Percentiles rank a stretch among this genome's conserved stretches.
phyloP scores from a whole-genome alignment of 805 yeast genomes.

The Sugiyamaella qingdaonensis region DNA sequence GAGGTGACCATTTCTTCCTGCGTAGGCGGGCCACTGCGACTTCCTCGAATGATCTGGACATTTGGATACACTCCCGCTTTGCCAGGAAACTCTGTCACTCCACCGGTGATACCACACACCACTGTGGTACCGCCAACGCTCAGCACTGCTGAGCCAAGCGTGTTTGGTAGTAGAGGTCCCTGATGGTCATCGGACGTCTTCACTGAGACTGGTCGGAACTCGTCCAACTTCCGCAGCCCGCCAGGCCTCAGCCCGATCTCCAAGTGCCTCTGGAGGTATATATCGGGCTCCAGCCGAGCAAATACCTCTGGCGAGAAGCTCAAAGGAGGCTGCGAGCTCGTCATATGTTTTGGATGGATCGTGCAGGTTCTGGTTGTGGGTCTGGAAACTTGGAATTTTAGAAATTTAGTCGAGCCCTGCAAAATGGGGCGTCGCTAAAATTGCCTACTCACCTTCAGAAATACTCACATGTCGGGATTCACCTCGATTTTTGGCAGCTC shows the following conservation, averaged over 20 bases:
- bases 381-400: not conserved
- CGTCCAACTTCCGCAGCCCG: conserved; percentile 58
- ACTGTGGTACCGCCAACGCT: conserved; percentile 70
- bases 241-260: conserved; percentile 69
- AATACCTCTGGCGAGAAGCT: conserved; percentile 76
- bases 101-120: conserved; percentile 43
- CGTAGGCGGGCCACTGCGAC: conserved; percentile 34
- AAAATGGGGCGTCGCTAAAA: no score
- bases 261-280: conserved; percentile 74
- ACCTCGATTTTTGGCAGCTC: conserved; percentile 23
- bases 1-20: conserved; percentile 26
- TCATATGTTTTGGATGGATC: no score
- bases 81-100: conserved; percentile 17
- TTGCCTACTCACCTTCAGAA: not conserved
- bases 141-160: conserved; percentile 65
- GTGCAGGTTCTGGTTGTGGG: no score
- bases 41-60: conserved; percentile 25
- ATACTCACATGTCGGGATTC: conserved; percentile 20
- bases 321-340: not conserved
- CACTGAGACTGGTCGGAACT: conserved; percentile 57
- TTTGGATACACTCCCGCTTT: conserved; percentile 22
- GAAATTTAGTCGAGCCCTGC: no score
- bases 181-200: conserved; percentile 19
- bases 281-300: conserved; percentile 80
- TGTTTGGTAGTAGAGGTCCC: conserved; percentile 22